Conservation (phyloP, 2,329 filamentous ascomycete species). For the Exophiala calicioides region DNA sequence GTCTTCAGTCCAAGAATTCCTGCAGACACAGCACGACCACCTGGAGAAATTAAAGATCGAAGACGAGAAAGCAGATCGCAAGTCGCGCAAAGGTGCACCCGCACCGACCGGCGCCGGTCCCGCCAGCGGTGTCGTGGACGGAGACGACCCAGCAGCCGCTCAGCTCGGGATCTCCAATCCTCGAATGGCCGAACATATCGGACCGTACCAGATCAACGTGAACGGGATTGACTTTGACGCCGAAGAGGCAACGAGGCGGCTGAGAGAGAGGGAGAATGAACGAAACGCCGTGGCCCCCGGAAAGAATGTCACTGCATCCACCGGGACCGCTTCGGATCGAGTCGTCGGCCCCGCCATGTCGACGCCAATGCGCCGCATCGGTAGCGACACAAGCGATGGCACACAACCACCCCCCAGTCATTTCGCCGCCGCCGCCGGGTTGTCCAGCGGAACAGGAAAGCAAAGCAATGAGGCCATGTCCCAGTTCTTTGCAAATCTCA, state of each 20-base stretch:
- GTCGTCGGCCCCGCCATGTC: constrained; percentile 4
- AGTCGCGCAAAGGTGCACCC: constrained; percentile 22
- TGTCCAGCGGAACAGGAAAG: constrained; percentile 12
- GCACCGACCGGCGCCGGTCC: constrained; percentile 21
- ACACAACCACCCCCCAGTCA: constrained; percentile 7
- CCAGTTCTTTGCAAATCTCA: constrained; percentile 30
- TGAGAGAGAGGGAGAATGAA: constrained; percentile 28
- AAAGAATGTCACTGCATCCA: neutral
- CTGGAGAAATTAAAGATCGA: constrained; percentile 66
- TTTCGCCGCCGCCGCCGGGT: constrained; percentile 3
- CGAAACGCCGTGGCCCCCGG: constrained; percentile 8
- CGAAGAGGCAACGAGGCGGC: constrained; percentile 60
- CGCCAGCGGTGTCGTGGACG: constrained; percentile 36
- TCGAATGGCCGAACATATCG: constrained; percentile 74
- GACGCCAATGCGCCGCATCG: constrained; percentile 24
- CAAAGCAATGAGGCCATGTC: constrained; percentile 27
- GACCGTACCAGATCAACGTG: constrained; percentile 96
- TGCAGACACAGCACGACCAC: constrained; percentile 71
- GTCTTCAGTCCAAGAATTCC: constrained; percentile 71
- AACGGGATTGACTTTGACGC: constrained; percentile 95
- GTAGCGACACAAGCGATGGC: constrained; percentile 18
- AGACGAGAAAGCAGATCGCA: constrained; percentile 48
- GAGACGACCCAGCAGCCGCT: constrained; percentile 39
- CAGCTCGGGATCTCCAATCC: constrained; percentile 40
- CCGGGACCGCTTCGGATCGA: neutral